A percentile compares a stretch with the other conserved stretches of the same genome.
Evolutionary conservation across 2,329 filamentous ascomycete genomes (phyloP).

Genomic region (Fusarium praegraminearum): DNA sequence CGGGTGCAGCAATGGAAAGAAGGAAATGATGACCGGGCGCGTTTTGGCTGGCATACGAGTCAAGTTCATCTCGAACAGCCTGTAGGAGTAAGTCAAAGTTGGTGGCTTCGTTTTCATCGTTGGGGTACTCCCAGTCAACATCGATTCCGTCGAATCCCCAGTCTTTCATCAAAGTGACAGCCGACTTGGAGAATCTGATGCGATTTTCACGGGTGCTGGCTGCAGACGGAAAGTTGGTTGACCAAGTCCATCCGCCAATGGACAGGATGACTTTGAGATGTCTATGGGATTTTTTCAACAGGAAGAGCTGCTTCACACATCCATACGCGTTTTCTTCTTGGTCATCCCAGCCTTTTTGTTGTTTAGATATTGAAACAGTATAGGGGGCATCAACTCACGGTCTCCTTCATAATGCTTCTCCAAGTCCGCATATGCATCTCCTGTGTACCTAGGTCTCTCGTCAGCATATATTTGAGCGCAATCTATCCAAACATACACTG

Average conservation of each 20-base stretch:
- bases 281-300: conserved; percentile 32
- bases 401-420: conserved; percentile 76
- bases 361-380: not conserved
- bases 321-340: conserved; percentile 29
- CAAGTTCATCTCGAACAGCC: conserved; percentile 30
- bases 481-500: conserved; percentile 66
- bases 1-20: conserved; percentile 32
- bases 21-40: conserved; percentile 20
- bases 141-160: conserved; percentile 39
- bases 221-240: conserved; percentile 30
- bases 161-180: conserved; percentile 35
- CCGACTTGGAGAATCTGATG: conserved; percentile 28
- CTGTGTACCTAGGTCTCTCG: conserved; percentile 62
- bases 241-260: conserved; percentile 36
- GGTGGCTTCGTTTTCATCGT: conserved; percentile 19
- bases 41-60: conserved; percentile 15
- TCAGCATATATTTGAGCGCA: not conserved
- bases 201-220: conserved; percentile 27
- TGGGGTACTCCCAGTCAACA: conserved; percentile 36
- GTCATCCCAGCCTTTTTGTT: conserved; percentile 20
- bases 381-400: conserved; percentile 53
- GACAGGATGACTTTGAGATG: conserved; percentile 37
- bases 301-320: conserved; percentile 35
- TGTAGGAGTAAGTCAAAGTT: conserved; percentile 34
- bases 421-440: conserved; percentile 76